Evolutionary conservation across 441 rosid species (phyloP).

Genomic region (Pelargonium myrrhifolium): DNA sequence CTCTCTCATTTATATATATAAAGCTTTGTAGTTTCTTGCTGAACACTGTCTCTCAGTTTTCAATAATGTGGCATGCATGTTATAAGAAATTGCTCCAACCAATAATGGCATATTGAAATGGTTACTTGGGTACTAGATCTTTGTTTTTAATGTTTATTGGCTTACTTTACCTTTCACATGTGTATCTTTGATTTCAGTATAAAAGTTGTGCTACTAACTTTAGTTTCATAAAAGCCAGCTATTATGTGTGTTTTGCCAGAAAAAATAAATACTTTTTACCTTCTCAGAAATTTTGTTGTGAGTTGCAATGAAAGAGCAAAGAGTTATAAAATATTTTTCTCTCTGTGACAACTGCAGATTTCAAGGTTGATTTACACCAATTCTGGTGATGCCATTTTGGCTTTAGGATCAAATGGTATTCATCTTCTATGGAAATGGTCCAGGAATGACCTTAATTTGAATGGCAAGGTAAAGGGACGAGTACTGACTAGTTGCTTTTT

Average conservation of each 20-base stretch:
- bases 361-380: slow-evolving; percentile 92
- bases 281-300: slow-evolving; percentile 8
- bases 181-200: background rate
- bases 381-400: slow-evolving; percentile 86
- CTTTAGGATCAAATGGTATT: slow-evolving; percentile 87
- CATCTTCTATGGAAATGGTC: slow-evolving; percentile 52
- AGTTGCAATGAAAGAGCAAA: too few species aligned
- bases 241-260: background rate
- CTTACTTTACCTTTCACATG: background rate
- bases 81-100: background rate
- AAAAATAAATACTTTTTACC: background rate
- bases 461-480: slow-evolving; percentile 58
- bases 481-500: slow-evolving; percentile 14
- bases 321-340: too few species aligned
- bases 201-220: background rate
- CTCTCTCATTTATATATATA: background rate
- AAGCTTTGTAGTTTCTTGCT: background rate
- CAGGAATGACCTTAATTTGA: slow-evolving; percentile 49
- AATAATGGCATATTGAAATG: background rate
- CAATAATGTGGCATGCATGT: too few species aligned
- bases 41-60: too few species aligned
- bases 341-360: slow-evolving; percentile 43
- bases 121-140: background rate
- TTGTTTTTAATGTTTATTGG: background rate
- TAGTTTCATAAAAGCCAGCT: background rate